phyloP scores from a whole-genome alignment of 2,329 filamentous ascomycete species.

The Polytolypa hystricis region DNA sequence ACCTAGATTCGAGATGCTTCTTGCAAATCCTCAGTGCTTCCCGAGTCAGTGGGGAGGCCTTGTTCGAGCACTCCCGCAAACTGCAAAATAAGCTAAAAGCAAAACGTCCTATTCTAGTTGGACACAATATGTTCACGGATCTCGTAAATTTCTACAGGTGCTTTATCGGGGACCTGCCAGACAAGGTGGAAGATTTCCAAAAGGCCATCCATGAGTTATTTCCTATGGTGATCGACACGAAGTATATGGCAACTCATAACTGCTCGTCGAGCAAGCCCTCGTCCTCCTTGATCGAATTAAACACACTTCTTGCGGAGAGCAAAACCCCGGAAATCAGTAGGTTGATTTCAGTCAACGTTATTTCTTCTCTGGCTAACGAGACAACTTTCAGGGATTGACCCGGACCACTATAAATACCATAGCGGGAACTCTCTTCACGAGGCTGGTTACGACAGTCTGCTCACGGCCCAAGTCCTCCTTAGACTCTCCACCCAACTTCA shows the following conservation, averaged over 20 bases:
- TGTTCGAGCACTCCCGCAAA: constrained; percentile 18
- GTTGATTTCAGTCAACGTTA: constrained; percentile 4
- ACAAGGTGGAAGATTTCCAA: constrained; percentile 44
- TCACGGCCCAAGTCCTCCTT: constrained; percentile 49
- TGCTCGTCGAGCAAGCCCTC: constrained; percentile 38
- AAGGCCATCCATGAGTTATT: constrained; percentile 41
- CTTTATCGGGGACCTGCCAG: constrained; percentile 49
- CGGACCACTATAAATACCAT: constrained; percentile 22
- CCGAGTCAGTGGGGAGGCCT: constrained; percentile 12
- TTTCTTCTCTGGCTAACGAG: neutral
- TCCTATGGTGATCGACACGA: constrained; percentile 50
- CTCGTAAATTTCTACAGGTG: constrained; percentile 50
- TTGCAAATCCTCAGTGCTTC: constrained; percentile 13
- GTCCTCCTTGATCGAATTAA: constrained; percentile 24
- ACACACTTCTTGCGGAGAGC: constrained; percentile 16
- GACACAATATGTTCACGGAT: constrained; percentile 54
- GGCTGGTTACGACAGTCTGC: constrained; percentile 52
- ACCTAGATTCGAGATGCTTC: constrained; percentile 25
- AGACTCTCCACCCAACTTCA: constrained; percentile 44
- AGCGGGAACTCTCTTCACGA: constrained; percentile 36
- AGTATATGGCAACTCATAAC: constrained; percentile 50
- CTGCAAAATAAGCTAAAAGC: constrained; percentile 33
- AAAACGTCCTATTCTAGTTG: constrained; percentile 43
- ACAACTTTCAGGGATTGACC: constrained; percentile 20
- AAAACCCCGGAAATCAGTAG: constrained; percentile 23